Base-by-base conservation (phyloP, 345 rosid species). In the Rhodamnia rubescens region DNA sequence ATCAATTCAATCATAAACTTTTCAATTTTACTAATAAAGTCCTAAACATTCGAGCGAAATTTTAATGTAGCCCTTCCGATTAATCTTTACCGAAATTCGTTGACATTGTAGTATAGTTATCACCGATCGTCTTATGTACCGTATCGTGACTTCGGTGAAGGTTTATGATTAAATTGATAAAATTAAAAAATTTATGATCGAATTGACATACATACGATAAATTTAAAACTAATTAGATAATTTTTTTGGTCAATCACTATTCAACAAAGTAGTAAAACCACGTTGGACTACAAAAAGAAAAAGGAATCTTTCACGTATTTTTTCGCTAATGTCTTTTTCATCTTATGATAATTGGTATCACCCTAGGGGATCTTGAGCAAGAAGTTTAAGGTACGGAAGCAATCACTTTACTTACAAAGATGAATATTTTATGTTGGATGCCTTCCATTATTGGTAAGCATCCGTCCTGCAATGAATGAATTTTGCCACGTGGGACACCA, bases 401-500 rank as follows among this genome's bases (percentile, higher is more conserved):
- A 18, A 69, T 32, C 80, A 9, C 80, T 69, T 69, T 69, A 36
- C 26, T 42, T 36, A 52, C 21, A 51, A 20, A 18, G 26, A 32
- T 12, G 51, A 40, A 78, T 85, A 85, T n/a, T 78, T 85, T 78
- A 85, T 75, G 24, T n/a, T n/a, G 42, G 18, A 24, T 81, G 80
- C 36, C 86, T 84, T 61, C 86, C 51, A 86, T 59, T 86, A 86
- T 85, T 85, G 89, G 56, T 69, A 88, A 74, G 85, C 36, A 78
- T 57, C 81, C 81, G 49, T 84, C 57, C 18, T 18, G 55, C 82
- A 69, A 69, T 84, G 18, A 82, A 57, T 80, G 36, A 82, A 81
- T 32, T 87, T 56, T 86, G 84, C 59, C 42, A 32, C 47, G 47
- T 2, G 49, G 21, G 80, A 51, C 21, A 51, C 21, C 22, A 80